These are phyloP conservation scores for Ogataea thermomethanolica DNA, from an alignment of 805 yeast genomes.

Conservation along the genomic window DNA sequence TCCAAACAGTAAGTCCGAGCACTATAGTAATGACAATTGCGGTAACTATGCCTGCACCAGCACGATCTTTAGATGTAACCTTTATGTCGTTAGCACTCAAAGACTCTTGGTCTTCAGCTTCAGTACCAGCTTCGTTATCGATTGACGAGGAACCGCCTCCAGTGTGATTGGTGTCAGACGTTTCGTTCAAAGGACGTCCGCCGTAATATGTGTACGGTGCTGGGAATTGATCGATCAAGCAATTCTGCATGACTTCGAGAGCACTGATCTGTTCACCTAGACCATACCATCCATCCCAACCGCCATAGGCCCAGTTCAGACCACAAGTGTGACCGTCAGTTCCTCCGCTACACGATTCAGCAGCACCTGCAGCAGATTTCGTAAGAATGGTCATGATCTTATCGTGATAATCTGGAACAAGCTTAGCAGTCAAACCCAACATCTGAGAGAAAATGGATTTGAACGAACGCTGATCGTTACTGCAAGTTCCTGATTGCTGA, in stretches of 20 bases:
- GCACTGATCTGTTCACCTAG: conserved; percentile 85
- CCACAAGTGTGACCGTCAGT: conserved; percentile 86
- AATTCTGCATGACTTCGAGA: conserved; percentile 55
- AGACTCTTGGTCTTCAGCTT: conserved; percentile 47
- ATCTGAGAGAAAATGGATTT: conserved; percentile 65
- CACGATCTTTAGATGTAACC: conserved; percentile 63
- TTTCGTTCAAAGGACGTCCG: conserved; percentile 1
- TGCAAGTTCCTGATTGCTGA: conserved; percentile 49
- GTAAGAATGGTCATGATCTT: conserved; percentile 34
- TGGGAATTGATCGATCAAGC: conserved; percentile 36
- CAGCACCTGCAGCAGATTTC: conserved; percentile 65
- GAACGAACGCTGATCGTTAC: conserved; percentile 75
- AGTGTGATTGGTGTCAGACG: background rate
- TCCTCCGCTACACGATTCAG: conserved; percentile 79
- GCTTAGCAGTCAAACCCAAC: conserved; percentile 52
- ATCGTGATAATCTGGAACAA: conserved; percentile 49
- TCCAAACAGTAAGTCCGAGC: conserved; percentile 74
- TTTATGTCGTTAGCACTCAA: conserved; percentile 39
- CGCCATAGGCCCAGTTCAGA: conserved; percentile 54
- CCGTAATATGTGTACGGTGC: conserved; percentile 57
- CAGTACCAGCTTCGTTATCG: conserved; percentile 40
- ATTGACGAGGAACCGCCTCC: conserved; percentile 48
- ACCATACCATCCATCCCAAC: conserved; percentile 70
- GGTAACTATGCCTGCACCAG: conserved; percentile 88
- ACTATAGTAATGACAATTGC: conserved; percentile 63